A percentile compares a stretch with the other conserved stretches of the same genome.
Evolutionary conservation across 208 protist species (phyloP).

Genomic region (Leishmania amazonensis): DNA sequence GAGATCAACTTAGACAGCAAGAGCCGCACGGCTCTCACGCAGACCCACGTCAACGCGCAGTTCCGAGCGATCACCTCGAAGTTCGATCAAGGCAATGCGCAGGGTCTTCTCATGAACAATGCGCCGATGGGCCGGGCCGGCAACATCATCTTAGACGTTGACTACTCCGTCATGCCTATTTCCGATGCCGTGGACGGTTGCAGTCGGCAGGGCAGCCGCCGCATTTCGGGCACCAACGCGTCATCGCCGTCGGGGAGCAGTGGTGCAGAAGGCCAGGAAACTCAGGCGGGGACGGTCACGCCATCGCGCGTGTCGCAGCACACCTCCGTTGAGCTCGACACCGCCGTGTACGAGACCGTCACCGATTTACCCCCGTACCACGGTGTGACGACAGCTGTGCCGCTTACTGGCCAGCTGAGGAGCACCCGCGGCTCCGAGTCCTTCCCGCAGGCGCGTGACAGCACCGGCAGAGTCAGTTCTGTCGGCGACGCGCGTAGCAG

Average conservation of each 20-base stretch:
- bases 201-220: constrained; percentile 6
- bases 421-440: constrained; percentile 14
- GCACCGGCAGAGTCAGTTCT: constrained; percentile 7
- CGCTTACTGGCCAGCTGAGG: background rate
- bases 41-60: constrained; percentile 80
- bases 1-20: constrained; percentile 90
- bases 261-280: background rate
- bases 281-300: background rate
- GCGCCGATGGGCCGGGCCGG: constrained; percentile 73
- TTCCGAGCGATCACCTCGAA: constrained; percentile 91
- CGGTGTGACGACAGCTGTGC: constrained; percentile 1
- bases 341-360: constrained; percentile 28
- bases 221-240: background rate
- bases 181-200: constrained; percentile 14
- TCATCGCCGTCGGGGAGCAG: background rate
- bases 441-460: constrained; percentile 10
- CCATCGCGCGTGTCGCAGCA: constrained; percentile 29
- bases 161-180: constrained; percentile 60
- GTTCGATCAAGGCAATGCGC: constrained; percentile 90
- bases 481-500: constrained; percentile 1
- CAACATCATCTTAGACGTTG: constrained; percentile 87
- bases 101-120: constrained; percentile 88
- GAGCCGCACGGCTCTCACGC: constrained; percentile 65
- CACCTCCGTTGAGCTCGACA: constrained; percentile 26
- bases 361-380: constrained; percentile 18